Evolutionary conservation across 2,329 filamentous ascomycete genomes (phyloP), one percentile per base, ranked within the genome.

Genomic region (Thermothelomyces thermophilus): DNA sequence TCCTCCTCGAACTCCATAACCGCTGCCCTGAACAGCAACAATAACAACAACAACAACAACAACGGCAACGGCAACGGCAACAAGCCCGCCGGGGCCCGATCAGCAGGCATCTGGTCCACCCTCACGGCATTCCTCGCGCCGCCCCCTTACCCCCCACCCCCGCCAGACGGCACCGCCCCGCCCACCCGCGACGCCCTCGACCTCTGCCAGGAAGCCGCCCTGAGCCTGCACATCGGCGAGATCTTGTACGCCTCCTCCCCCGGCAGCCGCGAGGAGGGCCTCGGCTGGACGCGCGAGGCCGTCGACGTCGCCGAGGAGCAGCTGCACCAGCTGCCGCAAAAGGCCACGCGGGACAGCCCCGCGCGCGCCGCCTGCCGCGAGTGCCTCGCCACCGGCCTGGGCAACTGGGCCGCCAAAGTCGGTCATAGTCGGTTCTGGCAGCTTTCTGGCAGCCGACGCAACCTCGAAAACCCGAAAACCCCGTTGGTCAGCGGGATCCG

Each of bases 181-280:
- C 81, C 90, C 0, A 68, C 75, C 50, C 84, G 87, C 41, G 79
- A 78, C 48, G 63, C 80, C 9, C 72, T 76, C 24, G 81, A 87
- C 56, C 76, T 79, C 33, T 96, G 90, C 66, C 85, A 93, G 57
- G 90, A 96, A 67, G 89, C 90, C 2, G 88, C 82, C 0, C 70
- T 96, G 13, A 90, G 89, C 74, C 77, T 90, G 20, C 93, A 95
- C 67, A 91, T 97, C 55, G 91, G 91, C 51, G 91, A 97, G 70
- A 95, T 97, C 45, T 76, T 97, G 28, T 96, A 86, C 66, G 80
- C 87, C 0, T 79, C 78, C 4, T 76, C 78, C n/a, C 69, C 72
- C 3, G 53, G 63, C 3, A 66, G 65, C 16, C 71, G 73, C 44
- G 82, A 87, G 42, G 83, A 86, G 53, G 91, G 90, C 0, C 73